Conservation (phyloP, 371 early-diverging fungal species). For the Rhizopus stolonifer region DNA sequence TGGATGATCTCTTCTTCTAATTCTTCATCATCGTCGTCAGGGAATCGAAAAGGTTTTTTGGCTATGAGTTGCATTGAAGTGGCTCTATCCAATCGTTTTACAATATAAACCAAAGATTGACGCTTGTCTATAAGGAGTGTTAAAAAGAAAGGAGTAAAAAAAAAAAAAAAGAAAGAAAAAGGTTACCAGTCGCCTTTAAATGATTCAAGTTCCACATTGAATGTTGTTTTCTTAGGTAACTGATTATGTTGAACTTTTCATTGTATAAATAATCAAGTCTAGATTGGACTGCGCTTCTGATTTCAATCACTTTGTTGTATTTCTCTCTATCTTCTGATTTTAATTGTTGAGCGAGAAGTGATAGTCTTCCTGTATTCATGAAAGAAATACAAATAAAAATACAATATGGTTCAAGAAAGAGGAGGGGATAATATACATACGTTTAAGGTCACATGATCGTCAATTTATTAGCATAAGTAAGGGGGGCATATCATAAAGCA, state of each 20-base stretch:
- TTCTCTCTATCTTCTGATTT: conserved; percentile 17
- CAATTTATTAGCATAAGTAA: neutral
- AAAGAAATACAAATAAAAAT: neutral
- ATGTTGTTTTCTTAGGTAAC: neutral
- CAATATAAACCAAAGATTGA: neutral
- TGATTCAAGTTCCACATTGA: neutral
- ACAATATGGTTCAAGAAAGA: neutral
- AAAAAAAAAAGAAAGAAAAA: too few relatives aligned
- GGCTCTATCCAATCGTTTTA: neutral
- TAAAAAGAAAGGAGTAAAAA: too few relatives aligned
- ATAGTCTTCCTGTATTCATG: neutral
- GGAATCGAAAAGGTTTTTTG: too few relatives aligned
- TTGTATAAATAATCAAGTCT: conserved; percentile 15
- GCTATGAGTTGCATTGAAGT: neutral
- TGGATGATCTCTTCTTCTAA: too few relatives aligned
- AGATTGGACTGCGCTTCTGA: conserved; percentile 16
- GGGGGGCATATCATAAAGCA: too few relatives aligned
- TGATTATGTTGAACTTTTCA: too few relatives aligned
- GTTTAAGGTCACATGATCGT: too few relatives aligned
- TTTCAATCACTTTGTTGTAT: conserved; percentile 25
- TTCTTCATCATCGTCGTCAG: conserved; percentile 3
- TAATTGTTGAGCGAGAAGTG: conserved; percentile 10
- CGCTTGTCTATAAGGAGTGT: neutral
- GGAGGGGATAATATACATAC: neutral
- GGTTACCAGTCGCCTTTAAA: neutral